Evolutionary conservation across 768 basidiomycete genomes (phyloP).

Genomic region (Ramaria sp.): DNA sequence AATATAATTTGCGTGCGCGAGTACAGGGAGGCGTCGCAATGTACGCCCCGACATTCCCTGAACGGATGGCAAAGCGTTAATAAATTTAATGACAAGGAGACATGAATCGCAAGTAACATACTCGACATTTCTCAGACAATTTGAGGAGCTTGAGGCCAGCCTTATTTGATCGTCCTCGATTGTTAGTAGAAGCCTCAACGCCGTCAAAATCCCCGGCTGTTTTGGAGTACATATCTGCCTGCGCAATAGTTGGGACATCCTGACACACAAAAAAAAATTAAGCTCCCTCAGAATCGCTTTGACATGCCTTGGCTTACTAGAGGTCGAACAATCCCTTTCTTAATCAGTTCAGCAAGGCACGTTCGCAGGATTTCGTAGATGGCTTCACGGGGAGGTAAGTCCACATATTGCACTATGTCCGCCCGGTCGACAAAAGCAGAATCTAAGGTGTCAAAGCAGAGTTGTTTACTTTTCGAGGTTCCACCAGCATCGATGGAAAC

Average conservation of each 20-base stretch:
- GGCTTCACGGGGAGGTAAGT: slow-evolving; percentile 82
- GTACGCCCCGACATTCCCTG: slow-evolving; percentile 90
- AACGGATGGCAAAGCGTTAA: slow-evolving; percentile 24
- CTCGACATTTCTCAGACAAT: slow-evolving; percentile 73
- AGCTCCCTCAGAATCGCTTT: neutral
- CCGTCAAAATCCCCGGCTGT: slow-evolving; percentile 17
- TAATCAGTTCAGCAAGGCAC: slow-evolving; percentile 72
- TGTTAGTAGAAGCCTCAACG: slow-evolving; percentile 17
- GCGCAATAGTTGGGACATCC: slow-evolving; percentile 52
- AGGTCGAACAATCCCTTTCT: slow-evolving; percentile 55
- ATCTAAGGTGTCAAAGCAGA: slow-evolving; percentile 36
- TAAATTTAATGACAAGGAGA: neutral
- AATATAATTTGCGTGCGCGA: slow-evolving; percentile 81
- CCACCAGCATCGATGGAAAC: neutral
- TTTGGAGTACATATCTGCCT: slow-evolving; percentile 23
- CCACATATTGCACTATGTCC: slow-evolving; percentile 92
- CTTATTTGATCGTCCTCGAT: slow-evolving; percentile 39
- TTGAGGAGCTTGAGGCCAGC: slow-evolving; percentile 48
- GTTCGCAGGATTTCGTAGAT: slow-evolving; percentile 86
- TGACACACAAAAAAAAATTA: slow-evolving; percentile 17
- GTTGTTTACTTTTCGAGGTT: neutral
- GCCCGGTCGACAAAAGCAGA: slow-evolving; percentile 94
- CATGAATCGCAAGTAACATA: slow-evolving; percentile 27
- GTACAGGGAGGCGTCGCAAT: slow-evolving; percentile 85
- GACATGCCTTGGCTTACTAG: slow-evolving; percentile 36